phyloP scores from a whole-genome alignment of 2,329 filamentous ascomycete genomes.

The Ilyonectria sp. region DNA sequence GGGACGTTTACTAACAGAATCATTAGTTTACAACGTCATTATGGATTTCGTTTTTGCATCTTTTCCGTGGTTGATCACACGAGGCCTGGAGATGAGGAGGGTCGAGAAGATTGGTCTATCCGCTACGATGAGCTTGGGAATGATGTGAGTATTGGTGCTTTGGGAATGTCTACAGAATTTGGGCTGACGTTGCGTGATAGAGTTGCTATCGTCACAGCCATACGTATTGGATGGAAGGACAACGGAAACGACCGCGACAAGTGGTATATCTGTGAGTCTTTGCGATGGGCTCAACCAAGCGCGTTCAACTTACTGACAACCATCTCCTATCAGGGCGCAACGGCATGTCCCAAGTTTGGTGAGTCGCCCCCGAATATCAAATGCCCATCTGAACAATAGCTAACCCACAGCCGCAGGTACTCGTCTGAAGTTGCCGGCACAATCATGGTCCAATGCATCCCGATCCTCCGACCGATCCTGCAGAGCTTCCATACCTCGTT shows the following conservation, averaged over 20 bases:
- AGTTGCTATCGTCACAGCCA: constrained; percentile 63
- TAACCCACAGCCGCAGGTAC: constrained; percentile 48
- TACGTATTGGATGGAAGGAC: constrained; percentile 65
- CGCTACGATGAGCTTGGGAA: constrained; percentile 65
- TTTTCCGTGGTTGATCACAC: constrained; percentile 66
- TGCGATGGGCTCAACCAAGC: background rate
- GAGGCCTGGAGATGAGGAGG: constrained; percentile 62
- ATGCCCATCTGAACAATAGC: background rate
- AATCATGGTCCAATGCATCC: constrained; percentile 69
- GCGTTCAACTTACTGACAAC: background rate
- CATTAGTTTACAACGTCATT: constrained; percentile 65
- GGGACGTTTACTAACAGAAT: constrained; percentile 3
- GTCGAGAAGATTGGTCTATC: constrained; percentile 66
- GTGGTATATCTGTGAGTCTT: constrained; percentile 61
- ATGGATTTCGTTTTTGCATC: constrained; percentile 67
- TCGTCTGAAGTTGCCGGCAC: constrained; percentile 68
- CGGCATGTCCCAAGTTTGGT: constrained; percentile 47
- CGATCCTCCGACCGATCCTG: constrained; percentile 64
- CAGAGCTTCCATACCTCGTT: constrained; percentile 44
- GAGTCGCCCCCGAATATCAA: background rate
- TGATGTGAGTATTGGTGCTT: constrained; percentile 53
- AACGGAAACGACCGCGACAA: constrained; percentile 61
- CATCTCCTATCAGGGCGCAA: constrained; percentile 40
- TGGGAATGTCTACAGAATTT: accelerated
- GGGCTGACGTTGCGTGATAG: constrained; percentile 37